Conservation (phyloP, 192 early-diverging fungal species). For the Cetraspora pellucida region DNA sequence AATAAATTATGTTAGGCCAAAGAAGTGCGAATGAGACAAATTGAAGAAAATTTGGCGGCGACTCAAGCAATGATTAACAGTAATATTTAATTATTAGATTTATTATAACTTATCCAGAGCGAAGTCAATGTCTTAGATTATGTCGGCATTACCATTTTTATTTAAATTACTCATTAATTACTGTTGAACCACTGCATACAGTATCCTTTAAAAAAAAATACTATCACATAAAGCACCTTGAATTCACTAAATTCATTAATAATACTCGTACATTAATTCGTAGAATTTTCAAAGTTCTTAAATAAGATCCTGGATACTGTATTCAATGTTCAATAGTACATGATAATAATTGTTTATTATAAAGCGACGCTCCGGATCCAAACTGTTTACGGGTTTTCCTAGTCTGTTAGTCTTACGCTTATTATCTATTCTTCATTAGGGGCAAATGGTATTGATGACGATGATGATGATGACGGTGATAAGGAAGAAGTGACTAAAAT, state of each 20-base stretch:
- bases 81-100: neutral
- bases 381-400: neutral
- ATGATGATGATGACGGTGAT: neutral
- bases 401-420: neutral
- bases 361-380: neutral
- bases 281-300: no score
- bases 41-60: neutral
- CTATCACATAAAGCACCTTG: neutral
- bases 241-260: neutral
- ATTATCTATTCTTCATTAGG: neutral
- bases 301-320: no score
- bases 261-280: no score
- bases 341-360: no score
- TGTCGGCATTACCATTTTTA: no score
- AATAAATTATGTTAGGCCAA: neutral
- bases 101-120: neutral
- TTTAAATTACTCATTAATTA: no score
- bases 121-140: no score
- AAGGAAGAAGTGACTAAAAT: neutral
- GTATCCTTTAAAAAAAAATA: no score
- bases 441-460: neutral
- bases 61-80: conserved; percentile 24
- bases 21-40: neutral
- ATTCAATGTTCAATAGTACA: no score
- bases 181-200: no score